phyloP scores from a whole-genome alignment of 139 green algal species.

The Volvox africanus region DNA sequence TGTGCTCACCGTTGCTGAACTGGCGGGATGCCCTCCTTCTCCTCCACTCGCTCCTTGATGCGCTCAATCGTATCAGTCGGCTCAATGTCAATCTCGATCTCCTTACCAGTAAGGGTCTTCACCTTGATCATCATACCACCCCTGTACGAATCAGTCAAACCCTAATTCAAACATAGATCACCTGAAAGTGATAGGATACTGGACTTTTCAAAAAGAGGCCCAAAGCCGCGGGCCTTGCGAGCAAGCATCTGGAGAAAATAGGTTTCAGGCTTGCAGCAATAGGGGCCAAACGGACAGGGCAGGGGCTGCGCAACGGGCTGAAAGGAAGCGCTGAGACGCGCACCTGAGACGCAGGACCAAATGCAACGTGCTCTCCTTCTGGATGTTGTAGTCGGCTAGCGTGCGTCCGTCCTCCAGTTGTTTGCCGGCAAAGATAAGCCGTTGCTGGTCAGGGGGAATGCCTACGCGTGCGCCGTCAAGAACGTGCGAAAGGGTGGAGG shows the following conservation, averaged over 20 bases:
- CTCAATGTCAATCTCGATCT: constrained; percentile 99
- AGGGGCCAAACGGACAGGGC: no score
- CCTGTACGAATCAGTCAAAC: constrained; percentile 24
- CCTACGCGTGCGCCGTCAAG: constrained; percentile 28
- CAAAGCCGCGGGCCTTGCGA: no score
- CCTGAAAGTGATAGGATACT: no score
- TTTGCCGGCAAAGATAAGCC: constrained; percentile 96
- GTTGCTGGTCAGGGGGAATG: constrained; percentile 93
- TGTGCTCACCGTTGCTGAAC: constrained; percentile 95
- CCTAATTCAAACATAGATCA: no score
- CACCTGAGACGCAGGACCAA: constrained; percentile 86
- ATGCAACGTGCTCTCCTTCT: constrained; percentile 93
- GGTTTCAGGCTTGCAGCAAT: no score
- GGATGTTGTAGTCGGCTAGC: constrained; percentile 97
- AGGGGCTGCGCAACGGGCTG: not conserved
- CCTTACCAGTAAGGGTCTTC: constrained; percentile 99
- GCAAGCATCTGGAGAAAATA: no score
- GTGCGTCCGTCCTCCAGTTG: constrained; percentile 95
- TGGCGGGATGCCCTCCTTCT: constrained; percentile 99
- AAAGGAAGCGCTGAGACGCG: no score
- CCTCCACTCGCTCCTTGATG: constrained; percentile 99
- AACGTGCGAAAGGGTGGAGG: no score
- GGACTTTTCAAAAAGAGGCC: no score
- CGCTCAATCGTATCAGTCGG: constrained; percentile 96
- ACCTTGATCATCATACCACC: constrained; percentile 73